Percentiles rank a stretch among this genome's conserved stretches.
Conservation (phyloP, 306 rosid species). For the Chamaecrista fasciculata region DNA sequence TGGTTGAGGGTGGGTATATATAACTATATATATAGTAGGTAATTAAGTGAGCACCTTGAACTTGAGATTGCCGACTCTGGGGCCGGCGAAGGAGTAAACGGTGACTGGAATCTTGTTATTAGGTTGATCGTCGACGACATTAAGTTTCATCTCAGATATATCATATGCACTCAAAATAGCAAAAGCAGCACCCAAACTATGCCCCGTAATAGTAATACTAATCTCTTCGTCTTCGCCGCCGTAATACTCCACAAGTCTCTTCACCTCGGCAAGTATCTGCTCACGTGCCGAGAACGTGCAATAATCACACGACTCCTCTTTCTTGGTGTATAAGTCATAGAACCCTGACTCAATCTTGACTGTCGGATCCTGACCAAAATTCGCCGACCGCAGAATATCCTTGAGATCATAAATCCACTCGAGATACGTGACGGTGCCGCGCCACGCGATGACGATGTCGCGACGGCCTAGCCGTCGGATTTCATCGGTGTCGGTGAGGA, state of each 20-base stretch:
- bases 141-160: slow-evolving; percentile 51
- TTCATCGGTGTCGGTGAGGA: slow-evolving; percentile 32
- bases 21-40: not conserved
- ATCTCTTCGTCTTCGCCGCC: slow-evolving; percentile 51
- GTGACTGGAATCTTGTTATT: slow-evolving; percentile 45
- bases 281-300: slow-evolving; percentile 68
- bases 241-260: slow-evolving; percentile 48
- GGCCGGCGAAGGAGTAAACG: slow-evolving; percentile 63
- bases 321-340: slow-evolving; percentile 59
- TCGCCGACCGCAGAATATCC: slow-evolving; percentile 42
- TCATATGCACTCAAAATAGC: slow-evolving; percentile 60
- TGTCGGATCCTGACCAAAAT: slow-evolving; percentile 33
- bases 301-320: slow-evolving; percentile 45
- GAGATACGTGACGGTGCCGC: slow-evolving; percentile 70
- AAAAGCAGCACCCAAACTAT: slow-evolving; percentile 66
- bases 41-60: slow-evolving; percentile 28
- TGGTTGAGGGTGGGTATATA: too few species aligned
- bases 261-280: slow-evolving; percentile 53
- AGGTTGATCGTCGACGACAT: slow-evolving; percentile 8
- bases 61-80: slow-evolving; percentile 62
- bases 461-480: slow-evolving; percentile 55
- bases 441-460: slow-evolving; percentile 61
- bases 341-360: slow-evolving; percentile 68
- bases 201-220: slow-evolving; percentile 64
- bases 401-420: slow-evolving; percentile 73